phyloP scores from a whole-genome alignment of 345 rosid species.

The Brassica carinata region DNA sequence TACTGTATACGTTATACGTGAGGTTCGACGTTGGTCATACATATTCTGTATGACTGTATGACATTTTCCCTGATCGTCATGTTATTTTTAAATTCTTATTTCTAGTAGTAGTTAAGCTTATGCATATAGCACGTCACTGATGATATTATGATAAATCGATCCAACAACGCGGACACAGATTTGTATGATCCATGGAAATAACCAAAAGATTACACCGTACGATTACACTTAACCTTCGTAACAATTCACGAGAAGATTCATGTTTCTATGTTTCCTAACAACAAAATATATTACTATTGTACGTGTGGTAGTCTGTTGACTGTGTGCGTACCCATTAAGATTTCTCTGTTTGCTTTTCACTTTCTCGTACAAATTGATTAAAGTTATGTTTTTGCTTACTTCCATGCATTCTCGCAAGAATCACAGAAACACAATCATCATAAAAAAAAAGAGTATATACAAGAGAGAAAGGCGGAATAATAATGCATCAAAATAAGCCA shows the following conservation, averaged over 20 bases:
- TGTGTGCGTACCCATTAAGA: slow-evolving; percentile 18
- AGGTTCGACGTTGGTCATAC: not conserved
- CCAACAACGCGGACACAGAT: slow-evolving; percentile 11
- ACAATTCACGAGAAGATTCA: slow-evolving; percentile 43
- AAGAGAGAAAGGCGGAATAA: slow-evolving; percentile 29
- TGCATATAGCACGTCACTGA: slow-evolving; percentile 16
- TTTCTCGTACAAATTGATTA: slow-evolving; percentile 16
- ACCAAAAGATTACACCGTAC: slow-evolving; percentile 33
- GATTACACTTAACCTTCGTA: slow-evolving; percentile 22
- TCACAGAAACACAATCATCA: slow-evolving; percentile 38
- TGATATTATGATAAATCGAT: slow-evolving; percentile 13
- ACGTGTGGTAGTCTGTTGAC: slow-evolving; percentile 37
- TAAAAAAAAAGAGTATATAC: slow-evolving; percentile 19
- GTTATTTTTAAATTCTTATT: not conserved
- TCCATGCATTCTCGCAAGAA: slow-evolving; percentile 36
- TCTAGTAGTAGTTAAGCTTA: not conserved
- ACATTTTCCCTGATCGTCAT: not conserved
- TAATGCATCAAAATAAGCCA: slow-evolving; percentile 30
- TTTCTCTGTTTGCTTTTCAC: slow-evolving; percentile 24
- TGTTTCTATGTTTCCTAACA: slow-evolving; percentile 35
- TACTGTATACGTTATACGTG: not conserved
- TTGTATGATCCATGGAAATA: slow-evolving; percentile 25
- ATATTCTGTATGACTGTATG: not conserved
- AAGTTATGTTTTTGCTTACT: slow-evolving; percentile 41
- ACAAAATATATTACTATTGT: slow-evolving; percentile 30